phyloP scores from a whole-genome alignment of 208 protist species.

The Porcisia deanei region DNA sequence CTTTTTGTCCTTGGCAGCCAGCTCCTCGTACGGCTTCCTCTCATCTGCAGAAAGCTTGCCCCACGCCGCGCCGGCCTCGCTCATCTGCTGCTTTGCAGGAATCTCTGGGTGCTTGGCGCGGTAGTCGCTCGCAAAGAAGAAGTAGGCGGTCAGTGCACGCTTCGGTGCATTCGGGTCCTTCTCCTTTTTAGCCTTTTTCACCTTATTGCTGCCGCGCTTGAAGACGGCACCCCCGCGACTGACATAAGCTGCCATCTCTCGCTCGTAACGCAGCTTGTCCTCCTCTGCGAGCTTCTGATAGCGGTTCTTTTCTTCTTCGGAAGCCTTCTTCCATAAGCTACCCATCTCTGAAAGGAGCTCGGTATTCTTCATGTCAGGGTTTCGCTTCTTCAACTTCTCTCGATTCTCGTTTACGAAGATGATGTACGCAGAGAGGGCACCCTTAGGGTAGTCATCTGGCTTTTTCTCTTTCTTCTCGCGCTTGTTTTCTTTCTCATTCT shows the following conservation, averaged over 20 bases:
- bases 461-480: slow-evolving; percentile 68
- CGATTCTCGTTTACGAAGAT: slow-evolving; percentile 79
- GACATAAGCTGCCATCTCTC: slow-evolving; percentile 77
- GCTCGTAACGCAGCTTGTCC: slow-evolving; percentile 80
- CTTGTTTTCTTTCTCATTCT: slow-evolving; percentile 36
- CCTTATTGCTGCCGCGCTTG: slow-evolving; percentile 52
- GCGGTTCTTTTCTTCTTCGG: slow-evolving; percentile 68
- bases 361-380: slow-evolving; percentile 71
- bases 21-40: slow-evolving; percentile 80
- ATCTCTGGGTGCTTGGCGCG: slow-evolving; percentile 60
- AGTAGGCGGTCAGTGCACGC: slow-evolving; percentile 71
- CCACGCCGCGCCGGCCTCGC: slow-evolving; percentile 72
- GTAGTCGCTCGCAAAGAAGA: slow-evolving; percentile 81
- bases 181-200: slow-evolving; percentile 58
- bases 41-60: slow-evolving; percentile 55
- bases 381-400: slow-evolving; percentile 61
- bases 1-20: slow-evolving; percentile 81
- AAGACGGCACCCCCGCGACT: slow-evolving; percentile 56
- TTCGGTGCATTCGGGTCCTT: slow-evolving; percentile 90
- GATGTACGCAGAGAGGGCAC: slow-evolving; percentile 69
- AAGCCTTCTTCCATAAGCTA: slow-evolving; percentile 57
- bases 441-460: slow-evolving; percentile 86
- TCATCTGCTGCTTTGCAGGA: slow-evolving; percentile 64
- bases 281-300: slow-evolving; percentile 76
- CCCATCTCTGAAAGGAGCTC: slow-evolving; percentile 72